Evolutionary conservation across 129 eudicot species (phyloP), one percentile per base, ranked within the genome.

Genomic region (Saposhnikovia divaricata): DNA sequence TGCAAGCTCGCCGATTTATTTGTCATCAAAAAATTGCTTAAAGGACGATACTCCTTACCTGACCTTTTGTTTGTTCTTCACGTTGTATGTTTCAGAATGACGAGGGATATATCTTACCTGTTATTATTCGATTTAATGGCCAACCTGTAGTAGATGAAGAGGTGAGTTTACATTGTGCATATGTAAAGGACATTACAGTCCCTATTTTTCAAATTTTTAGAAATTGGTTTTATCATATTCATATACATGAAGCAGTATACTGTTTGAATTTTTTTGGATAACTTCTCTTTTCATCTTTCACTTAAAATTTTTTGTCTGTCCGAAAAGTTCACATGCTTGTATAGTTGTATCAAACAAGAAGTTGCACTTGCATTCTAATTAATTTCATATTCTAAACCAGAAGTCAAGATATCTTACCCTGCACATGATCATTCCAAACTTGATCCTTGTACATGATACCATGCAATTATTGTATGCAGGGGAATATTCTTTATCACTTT

Each of bases 101-200:
- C 81, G 99, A 96, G 81, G 88, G 97, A 21, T 92, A 92, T 86
- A 89, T 92, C 59, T 85, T 96, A 80, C 99, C 97, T 50, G 98
- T 96, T 81, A 95, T 96, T 84, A 82, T 92, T 63, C 84, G 87
- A 61, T 96, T 96, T 81, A 91, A 92, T 68, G 98, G 99, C 82
- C 96, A 96, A 87, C 99, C 98, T 61, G 96, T 89, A 85, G 90
- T 96, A 40, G 96, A 96, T 88, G 96, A 96, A 70, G 95, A 92
- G 97, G 99, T 93, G 59, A 73, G 85, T 84, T 85, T 23, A 72
- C 3, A n/a, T 57, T 12, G 27, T 50, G 4, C 13, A 21, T 74
- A 12, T 34, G 80, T 51, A 25, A 38, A 45, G 43, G 21, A 68
- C 53, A 34, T 74, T 74, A 14, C 31, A 16, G 47, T 77, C 68